Evolutionary conservation across 768 basidiomycete genomes (phyloP).

Genomic region (Hericium erinaceus): DNA sequence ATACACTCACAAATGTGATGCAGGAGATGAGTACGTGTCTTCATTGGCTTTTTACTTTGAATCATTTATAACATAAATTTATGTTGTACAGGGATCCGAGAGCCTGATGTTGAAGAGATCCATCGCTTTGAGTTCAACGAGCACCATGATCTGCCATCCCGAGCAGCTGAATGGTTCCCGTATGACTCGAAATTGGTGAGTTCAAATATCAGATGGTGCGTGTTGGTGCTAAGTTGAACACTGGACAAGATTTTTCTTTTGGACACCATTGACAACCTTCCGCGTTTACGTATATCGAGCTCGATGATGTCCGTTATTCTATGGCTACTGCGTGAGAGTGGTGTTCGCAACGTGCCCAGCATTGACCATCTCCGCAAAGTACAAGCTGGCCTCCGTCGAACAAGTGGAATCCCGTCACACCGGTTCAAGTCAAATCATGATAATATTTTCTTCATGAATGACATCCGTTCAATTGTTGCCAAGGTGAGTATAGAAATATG

Average conservation of each 20-base stretch:
- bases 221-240: not conserved
- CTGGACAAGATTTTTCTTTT: conserved; percentile 14
- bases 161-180: not conserved
- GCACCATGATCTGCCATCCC: not conserved
- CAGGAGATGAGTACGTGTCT: not conserved
- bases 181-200: not conserved
- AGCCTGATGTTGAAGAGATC: not conserved
- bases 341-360: conserved; percentile 16
- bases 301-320: conserved; percentile 11
- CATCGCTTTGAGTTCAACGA: not conserved
- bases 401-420: not conserved
- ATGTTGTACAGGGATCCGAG: not conserved
- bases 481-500: not conserved
- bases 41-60: not conserved
- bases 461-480: not conserved
- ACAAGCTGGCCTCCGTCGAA: not conserved
- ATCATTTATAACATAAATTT: not conserved
- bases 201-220: not conserved
- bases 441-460: not conserved
- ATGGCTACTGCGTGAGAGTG: conserved; percentile 14
- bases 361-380: conserved; percentile 7
- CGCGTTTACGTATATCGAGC: conserved; percentile 14
- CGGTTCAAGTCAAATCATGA: not conserved
- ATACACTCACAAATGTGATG: not conserved
- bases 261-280: conserved; percentile 17